Base-by-base conservation (phyloP, 1,284 basidiomycete species). In the Sporisorium reilianum region DNA sequence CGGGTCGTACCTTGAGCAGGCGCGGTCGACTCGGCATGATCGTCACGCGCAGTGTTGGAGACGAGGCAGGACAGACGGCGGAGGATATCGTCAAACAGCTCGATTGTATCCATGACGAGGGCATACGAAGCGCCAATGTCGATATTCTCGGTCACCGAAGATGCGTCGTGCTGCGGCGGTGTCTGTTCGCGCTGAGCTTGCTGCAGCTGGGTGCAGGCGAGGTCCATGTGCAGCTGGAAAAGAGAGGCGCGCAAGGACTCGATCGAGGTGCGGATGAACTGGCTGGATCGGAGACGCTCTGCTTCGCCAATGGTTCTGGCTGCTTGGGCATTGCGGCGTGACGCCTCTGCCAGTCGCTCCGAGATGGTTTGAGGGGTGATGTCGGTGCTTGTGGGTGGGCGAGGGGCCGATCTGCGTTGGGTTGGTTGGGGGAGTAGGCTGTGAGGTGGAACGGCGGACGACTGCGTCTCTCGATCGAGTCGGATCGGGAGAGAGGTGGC, bases 81-180 rank as follows among this genome's bases (percentile, higher is more conserved):
- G 11, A 68, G 66, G 11, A 60, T 68, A 38, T 68, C 66, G 41
- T 68, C 66, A 55, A 68, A 68, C 10, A 68, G 51, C 51, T 68
- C 66, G 52, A 68, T 68, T 10, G 66, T 68, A 60, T 68, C 55
- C 66, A 68, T 68, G 34, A 68, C 66, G 6, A 68, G 55, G 5
- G 66, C 66, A 20, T 58, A 68, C 5, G 65, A 62, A 6, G 60
- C 34, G 23, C 55, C 51, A 10, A 68, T 55, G 22, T 62, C 55
- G 6, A 51, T 38, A 5, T 28, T 28, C n/a, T 40, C 40, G 6
- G 52, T n/a, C 0, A 12, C 32, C 32, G 48, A 11, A 12, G 45
- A 10, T 8, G 20, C 23, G 3, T 38, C 40, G 23, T n/a, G 49
- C 0, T 20, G 30, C 12, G 40, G 22, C 3, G 23, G 38, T 2